phyloP scores from a whole-genome alignment of 2,329 filamentous ascomycete species.

The Cadophora sp. region DNA sequence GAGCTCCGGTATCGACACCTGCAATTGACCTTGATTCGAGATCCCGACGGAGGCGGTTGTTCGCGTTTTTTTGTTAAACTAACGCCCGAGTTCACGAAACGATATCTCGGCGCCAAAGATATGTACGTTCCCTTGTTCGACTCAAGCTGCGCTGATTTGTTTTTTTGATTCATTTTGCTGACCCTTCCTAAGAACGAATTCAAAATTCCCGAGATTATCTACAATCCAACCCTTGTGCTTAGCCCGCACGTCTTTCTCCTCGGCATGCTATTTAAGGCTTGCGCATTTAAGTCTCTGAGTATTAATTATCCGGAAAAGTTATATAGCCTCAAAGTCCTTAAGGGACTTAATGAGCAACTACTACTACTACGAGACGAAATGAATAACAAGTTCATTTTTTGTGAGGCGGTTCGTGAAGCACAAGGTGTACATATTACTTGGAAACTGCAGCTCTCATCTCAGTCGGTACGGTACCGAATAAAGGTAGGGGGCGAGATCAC shows the following conservation, averaged over 20 bases:
- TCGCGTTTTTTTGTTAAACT: neutral
- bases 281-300: constrained; percentile 1
- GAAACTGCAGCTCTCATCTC: neutral
- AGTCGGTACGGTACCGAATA: neutral
- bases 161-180: too few relatives aligned
- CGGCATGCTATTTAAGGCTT: neutral
- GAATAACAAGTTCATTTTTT: too few relatives aligned
- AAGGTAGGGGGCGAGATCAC: constrained; percentile 6
- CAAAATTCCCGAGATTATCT: neutral
- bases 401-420: neutral
- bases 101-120: too few relatives aligned
- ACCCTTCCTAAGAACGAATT: too few relatives aligned
- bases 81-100: too few relatives aligned
- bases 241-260: neutral
- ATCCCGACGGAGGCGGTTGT: neutral
- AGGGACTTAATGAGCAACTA: too few relatives aligned
- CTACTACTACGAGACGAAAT: too few relatives aligned
- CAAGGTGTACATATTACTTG: neutral
- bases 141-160: too few relatives aligned
- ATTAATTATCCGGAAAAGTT: neutral
- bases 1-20: neutral
- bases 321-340: neutral
- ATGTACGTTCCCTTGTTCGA: too few relatives aligned
- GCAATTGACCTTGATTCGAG: neutral
- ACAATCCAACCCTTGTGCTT: neutral